phyloP scores from a whole-genome alignment of 352 stramenopile species.

The Pythium utonaiense region DNA sequence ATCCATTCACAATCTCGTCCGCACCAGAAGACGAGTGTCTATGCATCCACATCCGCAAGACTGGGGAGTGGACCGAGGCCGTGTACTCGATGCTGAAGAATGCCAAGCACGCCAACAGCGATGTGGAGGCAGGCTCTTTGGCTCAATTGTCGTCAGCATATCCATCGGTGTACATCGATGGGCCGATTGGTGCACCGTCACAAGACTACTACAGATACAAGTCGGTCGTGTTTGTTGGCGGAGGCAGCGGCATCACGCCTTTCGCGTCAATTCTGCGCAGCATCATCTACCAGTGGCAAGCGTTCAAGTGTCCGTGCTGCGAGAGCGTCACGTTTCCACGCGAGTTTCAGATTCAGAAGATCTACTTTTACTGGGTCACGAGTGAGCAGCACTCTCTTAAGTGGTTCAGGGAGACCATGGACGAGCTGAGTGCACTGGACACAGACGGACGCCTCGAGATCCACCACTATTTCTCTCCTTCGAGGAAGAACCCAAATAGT shows the following conservation, averaged over 20 bases:
- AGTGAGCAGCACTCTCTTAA: conserved; percentile 65
- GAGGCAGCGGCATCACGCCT: conserved; percentile 67
- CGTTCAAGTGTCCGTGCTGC: conserved; percentile 50
- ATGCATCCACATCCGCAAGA: conserved; percentile 65
- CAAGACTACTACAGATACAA: conserved; percentile 62
- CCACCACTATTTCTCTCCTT: conserved; percentile 83
- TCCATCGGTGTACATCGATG: conserved; percentile 53
- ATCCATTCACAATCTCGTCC: conserved; percentile 89
- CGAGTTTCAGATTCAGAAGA: conserved; percentile 68
- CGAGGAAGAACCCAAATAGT: too few relatives aligned
- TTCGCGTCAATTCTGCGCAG: conserved; percentile 69
- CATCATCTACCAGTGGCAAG: conserved; percentile 65
- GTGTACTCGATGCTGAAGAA: conserved; percentile 46
- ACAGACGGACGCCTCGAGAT: conserved; percentile 72
- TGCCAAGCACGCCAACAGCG: conserved; percentile 30
- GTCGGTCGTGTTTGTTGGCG: conserved; percentile 63
- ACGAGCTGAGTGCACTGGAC: conserved; percentile 71
- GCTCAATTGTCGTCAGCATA: conserved; percentile 35
- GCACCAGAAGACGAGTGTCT: conserved; percentile 66
- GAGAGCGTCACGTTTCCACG: conserved; percentile 52
- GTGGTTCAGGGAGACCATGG: conserved; percentile 84
- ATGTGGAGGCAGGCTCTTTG: conserved; percentile 31
- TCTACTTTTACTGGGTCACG: conserved; percentile 87
- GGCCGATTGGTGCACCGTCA: conserved; percentile 49
- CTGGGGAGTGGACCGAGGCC: conserved; percentile 61